These are phyloP conservation scores for Cubamyces lactineus DNA, from an alignment of 768 basidiomycete genomes.

Conservation along the genomic window DNA sequence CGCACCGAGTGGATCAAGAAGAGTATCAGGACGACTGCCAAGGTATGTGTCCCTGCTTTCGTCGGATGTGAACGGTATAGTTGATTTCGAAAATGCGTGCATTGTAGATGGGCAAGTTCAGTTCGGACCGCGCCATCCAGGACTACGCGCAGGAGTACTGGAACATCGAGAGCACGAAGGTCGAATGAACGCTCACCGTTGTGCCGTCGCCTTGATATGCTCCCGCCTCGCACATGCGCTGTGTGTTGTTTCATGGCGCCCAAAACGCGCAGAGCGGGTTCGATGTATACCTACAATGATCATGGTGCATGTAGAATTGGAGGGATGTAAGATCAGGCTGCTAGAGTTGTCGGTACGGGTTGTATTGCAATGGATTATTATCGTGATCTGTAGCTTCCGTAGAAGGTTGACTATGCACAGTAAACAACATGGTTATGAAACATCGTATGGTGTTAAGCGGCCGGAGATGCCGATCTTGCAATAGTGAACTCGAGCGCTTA, in stretches of 20 bases:
- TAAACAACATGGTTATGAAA: too few relatives aligned
- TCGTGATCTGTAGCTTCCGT: too few relatives aligned
- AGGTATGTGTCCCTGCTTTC: constrained; percentile 42
- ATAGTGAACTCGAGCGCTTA: too few relatives aligned
- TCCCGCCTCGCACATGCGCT: too few relatives aligned
- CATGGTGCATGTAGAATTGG: neutral
- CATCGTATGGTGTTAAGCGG: too few relatives aligned
- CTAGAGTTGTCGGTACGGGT: neutral
- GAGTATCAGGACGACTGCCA: constrained; percentile 80
- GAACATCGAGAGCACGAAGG: constrained; percentile 36
- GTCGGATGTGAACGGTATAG: neutral
- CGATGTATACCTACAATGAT: neutral
- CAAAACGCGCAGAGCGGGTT: too few relatives aligned
- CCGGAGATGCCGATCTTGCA: too few relatives aligned
- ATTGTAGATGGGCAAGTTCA: constrained; percentile 91
- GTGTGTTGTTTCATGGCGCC: too few relatives aligned
- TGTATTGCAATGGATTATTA: neutral
- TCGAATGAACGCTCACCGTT: constrained; percentile 20
- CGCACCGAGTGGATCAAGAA: constrained; percentile 91
- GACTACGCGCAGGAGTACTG: constrained; percentile 77
- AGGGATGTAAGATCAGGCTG: neutral
- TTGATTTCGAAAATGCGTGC: neutral
- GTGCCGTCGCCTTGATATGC: neutral
- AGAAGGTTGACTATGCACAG: too few relatives aligned
- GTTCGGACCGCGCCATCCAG: constrained; percentile 89